These are phyloP conservation scores for Aureobasidium sp. DNA, from an alignment of 2,329 filamentous ascomycete genomes.

Conservation along the genomic window DNA sequence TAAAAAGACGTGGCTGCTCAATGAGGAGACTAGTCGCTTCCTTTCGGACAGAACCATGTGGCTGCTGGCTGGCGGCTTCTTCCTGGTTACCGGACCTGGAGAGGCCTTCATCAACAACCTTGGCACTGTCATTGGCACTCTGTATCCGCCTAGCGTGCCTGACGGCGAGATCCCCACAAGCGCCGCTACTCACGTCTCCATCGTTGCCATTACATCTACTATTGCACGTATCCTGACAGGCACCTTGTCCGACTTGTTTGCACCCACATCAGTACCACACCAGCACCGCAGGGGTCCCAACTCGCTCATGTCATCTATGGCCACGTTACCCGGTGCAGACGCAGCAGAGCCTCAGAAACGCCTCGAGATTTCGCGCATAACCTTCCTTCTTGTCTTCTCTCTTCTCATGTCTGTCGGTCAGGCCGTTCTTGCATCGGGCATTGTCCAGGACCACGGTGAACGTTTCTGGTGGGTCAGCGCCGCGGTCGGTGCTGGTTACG, in stretches of 20 bases:
- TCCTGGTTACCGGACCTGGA: slow-evolving; percentile 88
- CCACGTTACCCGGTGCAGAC: slow-evolving; percentile 25
- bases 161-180: slow-evolving; percentile 44
- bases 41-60: slow-evolving; percentile 90
- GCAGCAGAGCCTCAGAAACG: slow-evolving; percentile 22
- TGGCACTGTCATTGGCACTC: slow-evolving; percentile 83
- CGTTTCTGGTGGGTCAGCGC: slow-evolving; percentile 83
- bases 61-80: slow-evolving; percentile 84
- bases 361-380: slow-evolving; percentile 67
- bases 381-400: slow-evolving; percentile 70
- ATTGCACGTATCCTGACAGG: slow-evolving; percentile 85
- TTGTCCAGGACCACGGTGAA: slow-evolving; percentile 64
- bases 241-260: slow-evolving; percentile 79
- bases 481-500: slow-evolving; percentile 83
- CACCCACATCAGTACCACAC: slow-evolving; percentile 47
- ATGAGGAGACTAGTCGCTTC: slow-evolving; percentile 82
- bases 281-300: slow-evolving; percentile 47
- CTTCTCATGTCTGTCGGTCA: slow-evolving; percentile 67
- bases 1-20: slow-evolving; percentile 86
- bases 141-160: slow-evolving; percentile 55
- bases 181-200: slow-evolving; percentile 82
- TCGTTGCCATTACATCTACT: slow-evolving; percentile 85
- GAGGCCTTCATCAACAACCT: slow-evolving; percentile 98
- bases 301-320: slow-evolving; percentile 36
- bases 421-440: slow-evolving; percentile 67